A percentile compares a stretch with the other conserved stretches of the same genome.
Conservation (phyloP, 441 rosid genomes). For the Isatis lusitanica region DNA sequence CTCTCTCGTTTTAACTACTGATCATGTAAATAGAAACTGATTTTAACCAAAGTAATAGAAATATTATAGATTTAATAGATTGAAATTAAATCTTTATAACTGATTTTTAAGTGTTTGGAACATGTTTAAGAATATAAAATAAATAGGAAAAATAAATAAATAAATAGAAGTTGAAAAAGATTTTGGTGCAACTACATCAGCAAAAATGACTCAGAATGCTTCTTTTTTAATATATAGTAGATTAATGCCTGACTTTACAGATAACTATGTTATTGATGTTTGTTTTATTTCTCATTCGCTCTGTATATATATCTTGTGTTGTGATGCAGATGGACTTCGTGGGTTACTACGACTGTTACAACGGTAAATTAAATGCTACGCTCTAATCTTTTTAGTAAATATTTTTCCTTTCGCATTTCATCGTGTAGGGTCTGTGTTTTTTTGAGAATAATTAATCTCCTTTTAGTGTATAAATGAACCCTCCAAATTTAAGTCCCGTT, state of each 20-base stretch:
- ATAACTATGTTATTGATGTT: background rate
- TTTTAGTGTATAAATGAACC: background rate
- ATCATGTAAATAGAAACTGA: no score
- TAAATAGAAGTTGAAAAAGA: no score
- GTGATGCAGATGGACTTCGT: constrained; percentile 29
- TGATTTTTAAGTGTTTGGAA: no score
- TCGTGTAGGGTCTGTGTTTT: background rate
- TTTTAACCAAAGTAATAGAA: no score
- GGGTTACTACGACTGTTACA: constrained; percentile 36
- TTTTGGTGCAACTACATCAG: no score
- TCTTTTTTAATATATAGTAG: background rate
- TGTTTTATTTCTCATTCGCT: background rate
- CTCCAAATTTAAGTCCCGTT: background rate
- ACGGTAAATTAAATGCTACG: constrained; percentile 22
- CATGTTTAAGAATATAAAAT: no score
- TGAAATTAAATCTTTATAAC: no score
- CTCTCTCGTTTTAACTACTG: no score
- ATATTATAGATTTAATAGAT: no score
- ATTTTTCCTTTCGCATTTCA: no score
- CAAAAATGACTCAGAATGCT: no score
- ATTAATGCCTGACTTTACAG: background rate
- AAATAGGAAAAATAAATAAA: no score
- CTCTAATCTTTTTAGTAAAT: background rate
- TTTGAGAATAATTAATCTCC: background rate
- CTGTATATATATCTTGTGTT: background rate